Evolutionary conservation across 2,329 filamentous ascomycete species (phyloP), one percentile per base, ranked within the genome.

Genomic region (Davidsoniella virescens): DNA sequence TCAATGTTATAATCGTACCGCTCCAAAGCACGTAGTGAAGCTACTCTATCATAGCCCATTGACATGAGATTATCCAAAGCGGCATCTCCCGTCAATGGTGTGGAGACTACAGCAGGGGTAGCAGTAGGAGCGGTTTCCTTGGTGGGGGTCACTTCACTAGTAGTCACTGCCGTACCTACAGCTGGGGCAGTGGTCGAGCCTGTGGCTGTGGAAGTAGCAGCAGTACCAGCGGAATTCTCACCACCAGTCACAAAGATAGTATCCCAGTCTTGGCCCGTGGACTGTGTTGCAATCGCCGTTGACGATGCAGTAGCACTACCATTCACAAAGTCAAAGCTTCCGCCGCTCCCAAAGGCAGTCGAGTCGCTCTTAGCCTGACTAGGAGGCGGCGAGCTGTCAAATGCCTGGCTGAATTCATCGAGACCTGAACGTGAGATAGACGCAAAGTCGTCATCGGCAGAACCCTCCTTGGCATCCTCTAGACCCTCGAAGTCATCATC

Each of bases 1-100:
- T 94, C 87, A 62, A 95, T 74, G 64, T 95, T 92, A 66, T 96
- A 95, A 67, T 96, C 87, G 63, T 84, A 94, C 64, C 90, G 88
- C 70, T 96, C 90, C 61, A 96, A 67, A 20, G 92, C 90, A 46
- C 72, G 71, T 36, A 95, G 67, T 14, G 87, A 84, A 47, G 85
- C 79, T 6, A 71, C 68, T 26, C 90, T 73, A 4, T 78, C 67
- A 62, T 93, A 96, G 0, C 90, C 90, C 87, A 96, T 94, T 8
- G 77, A 74, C 1, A 86, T 94, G 60, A 96, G 64, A 57, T 87
- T 81, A 70, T 94, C 93, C 57, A 96, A 67, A 51, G 94, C 90
- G 7, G 87, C 84, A 61, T 96, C 90, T 60, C 96, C 90, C 42
- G 79, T 83, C 47, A 90, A 67, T 0, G 64, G 57, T 0, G 57